Percentiles rank a stretch among this genome's conserved stretches.
These are phyloP conservation scores for Zasmidium angulare DNA, from an alignment of 2,329 filamentous ascomycete genomes.

Conservation along the genomic window DNA sequence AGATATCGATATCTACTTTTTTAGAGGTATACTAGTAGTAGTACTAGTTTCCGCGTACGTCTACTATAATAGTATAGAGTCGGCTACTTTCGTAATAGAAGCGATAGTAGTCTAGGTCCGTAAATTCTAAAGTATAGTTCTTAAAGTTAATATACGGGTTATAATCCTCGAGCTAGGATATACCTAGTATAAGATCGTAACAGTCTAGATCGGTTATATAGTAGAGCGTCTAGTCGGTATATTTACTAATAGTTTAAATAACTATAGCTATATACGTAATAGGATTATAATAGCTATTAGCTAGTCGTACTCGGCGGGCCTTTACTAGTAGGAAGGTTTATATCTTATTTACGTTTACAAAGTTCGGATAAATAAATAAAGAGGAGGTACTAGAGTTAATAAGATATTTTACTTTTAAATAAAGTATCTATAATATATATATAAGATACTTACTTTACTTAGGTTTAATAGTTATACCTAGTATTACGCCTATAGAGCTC, in stretches of 20 bases:
- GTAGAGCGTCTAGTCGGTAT: not conserved
- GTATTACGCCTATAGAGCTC: no score
- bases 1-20: not conserved
- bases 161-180: not conserved
- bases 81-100: not conserved
- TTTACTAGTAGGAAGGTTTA: not conserved
- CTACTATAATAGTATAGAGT: not conserved
- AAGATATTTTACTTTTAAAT: not conserved
- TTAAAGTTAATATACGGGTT: not conserved
- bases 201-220: not conserved
- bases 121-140: not conserved
- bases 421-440: not conserved
- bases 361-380: not conserved
- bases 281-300: not conserved
- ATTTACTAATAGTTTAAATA: not conserved
- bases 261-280: not conserved
- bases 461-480: not conserved
- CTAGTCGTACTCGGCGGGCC: not conserved
- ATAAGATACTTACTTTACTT: not conserved
- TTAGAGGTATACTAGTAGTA: not conserved
- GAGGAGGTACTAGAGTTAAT: not conserved
- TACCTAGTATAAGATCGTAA: not conserved
- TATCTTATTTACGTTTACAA: not conserved
- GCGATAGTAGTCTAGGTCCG: not conserved
- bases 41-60: not conserved